These are phyloP conservation scores for Aspergillus niger DNA, from an alignment of 2,329 filamentous ascomycete species.

Conservation along the genomic window DNA sequence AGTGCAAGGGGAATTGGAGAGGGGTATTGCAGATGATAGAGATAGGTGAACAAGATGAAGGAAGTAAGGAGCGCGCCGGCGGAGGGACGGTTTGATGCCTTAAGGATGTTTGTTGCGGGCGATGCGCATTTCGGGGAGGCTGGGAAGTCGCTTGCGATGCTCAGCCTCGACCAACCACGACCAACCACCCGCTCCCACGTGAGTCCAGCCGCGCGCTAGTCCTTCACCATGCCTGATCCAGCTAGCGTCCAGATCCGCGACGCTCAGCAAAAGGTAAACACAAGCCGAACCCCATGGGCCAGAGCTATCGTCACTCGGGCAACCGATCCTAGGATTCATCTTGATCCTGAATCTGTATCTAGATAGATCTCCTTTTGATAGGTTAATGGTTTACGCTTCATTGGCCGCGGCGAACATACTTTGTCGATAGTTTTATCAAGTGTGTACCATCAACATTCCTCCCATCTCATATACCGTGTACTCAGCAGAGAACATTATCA, in stretches of 20 bases:
- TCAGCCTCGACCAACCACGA: conserved; percentile 22
- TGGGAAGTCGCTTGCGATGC: conserved; percentile 25
- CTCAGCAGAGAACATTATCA: too few relatives aligned
- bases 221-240: conserved; percentile 10
- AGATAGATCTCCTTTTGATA: too few relatives aligned
- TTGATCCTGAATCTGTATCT: too few relatives aligned
- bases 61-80: conserved; percentile 21
- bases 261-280: conserved; percentile 24
- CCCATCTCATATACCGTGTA: too few relatives aligned
- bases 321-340: conserved; percentile 9
- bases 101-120: conserved; percentile 26
- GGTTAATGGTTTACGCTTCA: neutral
- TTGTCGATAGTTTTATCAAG: too few relatives aligned
- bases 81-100: conserved; percentile 27
- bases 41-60: conserved; percentile 12
- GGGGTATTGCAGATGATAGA: conserved; percentile 18
- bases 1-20: conserved; percentile 14
- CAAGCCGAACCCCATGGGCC: conserved; percentile 18
- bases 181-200: conserved; percentile 26
- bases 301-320: conserved; percentile 23
- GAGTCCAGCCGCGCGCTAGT: conserved; percentile 30
- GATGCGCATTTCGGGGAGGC: conserved; percentile 25
- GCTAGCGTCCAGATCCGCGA: conserved; percentile 19
- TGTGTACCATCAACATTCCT: too few relatives aligned
- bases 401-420: too few relatives aligned